Evolutionary conservation across 495 filamentous ascomycete genomes (phyloP).

Genomic region (Aspergillus leporis): DNA sequence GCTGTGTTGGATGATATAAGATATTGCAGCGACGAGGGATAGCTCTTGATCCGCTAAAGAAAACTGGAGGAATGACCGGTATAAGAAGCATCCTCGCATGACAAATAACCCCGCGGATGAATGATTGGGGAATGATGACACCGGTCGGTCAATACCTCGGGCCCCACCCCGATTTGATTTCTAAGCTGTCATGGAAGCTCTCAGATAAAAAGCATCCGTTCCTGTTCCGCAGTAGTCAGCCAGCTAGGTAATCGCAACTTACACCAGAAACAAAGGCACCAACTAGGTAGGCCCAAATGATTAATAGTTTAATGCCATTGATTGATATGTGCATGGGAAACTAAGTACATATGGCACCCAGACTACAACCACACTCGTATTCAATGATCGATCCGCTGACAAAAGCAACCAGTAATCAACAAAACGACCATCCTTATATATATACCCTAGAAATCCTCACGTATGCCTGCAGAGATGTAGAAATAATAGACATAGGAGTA

Average conservation of each 20-base stretch:
- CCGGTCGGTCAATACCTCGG: background rate
- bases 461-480: background rate
- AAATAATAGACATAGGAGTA: background rate
- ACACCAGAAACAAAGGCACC: no score
- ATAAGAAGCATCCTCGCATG: background rate
- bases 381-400: background rate
- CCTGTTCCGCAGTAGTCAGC: background rate
- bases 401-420: background rate
- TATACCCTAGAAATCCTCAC: background rate
- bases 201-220: background rate
- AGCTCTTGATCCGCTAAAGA: background rate
- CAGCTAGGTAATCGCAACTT: background rate
- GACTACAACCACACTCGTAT: background rate
- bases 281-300: background rate
- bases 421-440: background rate
- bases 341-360: background rate
- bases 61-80: background rate
- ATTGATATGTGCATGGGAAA: background rate
- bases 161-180: conserved; percentile 17
- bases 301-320: background rate
- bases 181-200: conserved; percentile 13
- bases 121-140: conserved; percentile 16
- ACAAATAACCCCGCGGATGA: background rate
- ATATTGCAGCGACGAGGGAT: background rate
- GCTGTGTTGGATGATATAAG: background rate